Base-by-base conservation (phyloP, 2,329 filamentous ascomycete species). In the Waltergamsia citrina region DNA sequence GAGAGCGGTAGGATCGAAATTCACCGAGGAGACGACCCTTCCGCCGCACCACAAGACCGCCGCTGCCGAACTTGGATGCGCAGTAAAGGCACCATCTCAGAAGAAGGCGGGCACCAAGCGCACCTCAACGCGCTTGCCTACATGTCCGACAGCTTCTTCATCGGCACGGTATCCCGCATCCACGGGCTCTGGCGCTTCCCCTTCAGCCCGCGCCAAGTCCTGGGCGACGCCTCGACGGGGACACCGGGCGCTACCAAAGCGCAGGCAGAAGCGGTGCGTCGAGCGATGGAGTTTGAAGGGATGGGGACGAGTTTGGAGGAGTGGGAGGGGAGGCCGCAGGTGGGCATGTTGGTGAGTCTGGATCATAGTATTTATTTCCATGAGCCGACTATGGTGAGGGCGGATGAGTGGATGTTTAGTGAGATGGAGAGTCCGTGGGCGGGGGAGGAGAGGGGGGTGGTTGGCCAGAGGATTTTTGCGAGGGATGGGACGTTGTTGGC, bases 81-180 rank as follows among this genome's bases (percentile, higher is more conserved):
- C 34, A 78, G 82, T 8, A 65, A 79, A 33, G 87, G 87, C 21
- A 67, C 58, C 37, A 92, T 96, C 48, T 82, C 79, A 27, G 68
- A 72, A 1, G 67, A 67, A 4, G 85, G 85, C 15, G 85, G 86
- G 2, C 75, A 81, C 42, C 74, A 82, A 48, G 85, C 87, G 9
- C 88, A 96, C 53, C 66, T 95, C 23, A 81, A 75, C 24, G 92
- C 92, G 7, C 68, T 98, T 41, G 90, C 90, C 17, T 98, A 96
- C 63, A 84, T 96, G 65, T 85, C 80, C 18, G 90, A 96, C 60
- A 83, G 74, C 51, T 92, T 85, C 62, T 96, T 98, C 60, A 88
- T 96, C 55, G 88, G 85, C 25, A 95, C 88, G 3, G 76, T 95
- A 7, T 69, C 80, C 19, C 76, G 85, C 15, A 79, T 88, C 35